Base-by-base conservation (phyloP, 2,329 filamentous ascomycete genomes). In the Herpotrichia juniperi region DNA sequence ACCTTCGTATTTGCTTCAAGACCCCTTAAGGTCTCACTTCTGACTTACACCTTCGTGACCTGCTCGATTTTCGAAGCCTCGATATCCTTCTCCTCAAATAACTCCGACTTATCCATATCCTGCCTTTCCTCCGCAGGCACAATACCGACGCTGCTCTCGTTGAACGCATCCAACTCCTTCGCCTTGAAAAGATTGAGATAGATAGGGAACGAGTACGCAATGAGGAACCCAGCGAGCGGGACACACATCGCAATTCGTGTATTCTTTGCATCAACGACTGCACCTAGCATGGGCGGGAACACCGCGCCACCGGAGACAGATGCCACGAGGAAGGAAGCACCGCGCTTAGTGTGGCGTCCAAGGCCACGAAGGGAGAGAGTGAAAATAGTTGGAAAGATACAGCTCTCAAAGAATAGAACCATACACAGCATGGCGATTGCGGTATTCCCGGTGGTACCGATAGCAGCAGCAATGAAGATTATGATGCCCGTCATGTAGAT, bases 371-470 rank as follows among this genome's bases (percentile, higher is more conserved):
- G 58, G 12, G 57, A 60, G 17, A 68, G 57, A 2, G 65, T 61
- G 53, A 68, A 66, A 48, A 65, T 66, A 42, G 64, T 70, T 2
- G 68, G 64, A 54, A 70, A 72, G 51, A 68, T 60, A 51, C 61
- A 66, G 12, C 58, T 61, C 50, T 68, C 61, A 55, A 65, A 66
- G 59, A 62, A 66, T 21, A 66, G 57, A 19, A 63, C 62, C 45
- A 81, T 69, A 17, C 34, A 46, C 24, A 60, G 50, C 50, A 54
- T 53, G 42, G 57, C 57, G 28, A 60, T 53, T 3, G 46, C 54
- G 5, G 44, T 21, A 24, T 54, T 46, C 35, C 57, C 57, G 24
- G 50, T 34, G 7, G 52, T 53, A 10, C 39, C 50, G n/a, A 55
- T 58, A 14, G 53, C 43, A 8, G 51, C 53, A 12, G 54, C 24